Evolutionary conservation across 768 basidiomycete genomes (phyloP).

Genomic region (Trametes gibbosa): DNA sequence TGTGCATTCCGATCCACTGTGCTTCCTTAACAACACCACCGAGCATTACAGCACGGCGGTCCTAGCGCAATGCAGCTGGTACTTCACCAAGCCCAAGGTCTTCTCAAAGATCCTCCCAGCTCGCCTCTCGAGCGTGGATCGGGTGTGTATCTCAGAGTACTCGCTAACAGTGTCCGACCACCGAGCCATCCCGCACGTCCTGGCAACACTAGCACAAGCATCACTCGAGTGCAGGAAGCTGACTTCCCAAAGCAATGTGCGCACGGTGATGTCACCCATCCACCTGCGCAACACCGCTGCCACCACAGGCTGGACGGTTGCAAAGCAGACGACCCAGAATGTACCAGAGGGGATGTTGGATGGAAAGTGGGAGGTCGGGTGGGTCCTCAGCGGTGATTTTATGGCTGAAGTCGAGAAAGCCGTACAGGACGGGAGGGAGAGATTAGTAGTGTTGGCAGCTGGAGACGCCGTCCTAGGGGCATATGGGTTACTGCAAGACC

Average conservation of each 20-base stretch:
- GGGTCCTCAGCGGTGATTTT: conserved; percentile 25
- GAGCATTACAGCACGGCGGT: conserved; percentile 34
- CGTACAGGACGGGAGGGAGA: conserved; percentile 34
- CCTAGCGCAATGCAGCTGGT: conserved; percentile 38
- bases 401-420: conserved; percentile 24
- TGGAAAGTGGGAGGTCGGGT: conserved; percentile 36
- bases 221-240: conserved; percentile 34
- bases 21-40: conserved; percentile 24
- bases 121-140: conserved; percentile 25
- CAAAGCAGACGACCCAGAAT: conserved; percentile 23
- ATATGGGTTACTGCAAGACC: conserved; percentile 8
- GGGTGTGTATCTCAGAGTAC: conserved; percentile 37
- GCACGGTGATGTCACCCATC: conserved; percentile 36
- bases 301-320: conserved; percentile 24
- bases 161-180: conserved; percentile 26
- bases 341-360: conserved; percentile 30
- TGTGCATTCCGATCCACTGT: conserved; percentile 31
- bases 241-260: conserved; percentile 31
- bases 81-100: conserved; percentile 36
- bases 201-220: conserved; percentile 37
- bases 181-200: conserved; percentile 31
- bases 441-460: conserved; percentile 31
- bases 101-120: conserved; percentile 30
- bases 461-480: conserved; percentile 28
- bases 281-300: conserved; percentile 29